These are phyloP conservation scores for Penicillium griseofulvum DNA, from an alignment of 2,329 filamentous ascomycete species.

Conservation along the genomic window DNA sequence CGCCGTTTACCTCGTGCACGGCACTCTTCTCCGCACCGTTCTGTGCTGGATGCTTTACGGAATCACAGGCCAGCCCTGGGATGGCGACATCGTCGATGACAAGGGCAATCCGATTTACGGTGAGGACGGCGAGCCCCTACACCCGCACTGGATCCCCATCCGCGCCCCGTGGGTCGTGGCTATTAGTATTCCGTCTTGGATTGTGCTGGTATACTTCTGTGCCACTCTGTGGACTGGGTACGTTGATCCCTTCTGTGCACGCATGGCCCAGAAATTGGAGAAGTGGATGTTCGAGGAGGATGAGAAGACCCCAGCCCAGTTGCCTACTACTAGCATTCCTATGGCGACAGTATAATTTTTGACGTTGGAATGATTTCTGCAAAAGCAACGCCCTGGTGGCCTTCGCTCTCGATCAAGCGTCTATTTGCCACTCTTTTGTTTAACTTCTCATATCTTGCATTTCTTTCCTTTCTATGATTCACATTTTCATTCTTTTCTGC, in stretches of 20 bases:
- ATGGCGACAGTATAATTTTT: slow-evolving; percentile 20
- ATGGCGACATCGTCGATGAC: slow-evolving; percentile 20
- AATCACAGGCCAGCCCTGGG: slow-evolving; percentile 47
- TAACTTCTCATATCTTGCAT: neutral
- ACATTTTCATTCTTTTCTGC: neutral
- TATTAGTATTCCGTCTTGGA: slow-evolving; percentile 48
- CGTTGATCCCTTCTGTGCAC: slow-evolving; percentile 52
- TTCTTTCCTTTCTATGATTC: neutral
- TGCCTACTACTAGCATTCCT: slow-evolving; percentile 26
- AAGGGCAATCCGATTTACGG: slow-evolving; percentile 28
- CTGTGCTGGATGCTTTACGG: slow-evolving; percentile 55
- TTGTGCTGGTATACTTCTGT: slow-evolving; percentile 47
- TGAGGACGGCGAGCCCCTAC: slow-evolving; percentile 39
- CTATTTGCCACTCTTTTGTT: neutral
- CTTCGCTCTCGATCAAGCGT: neutral
- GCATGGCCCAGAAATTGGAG: slow-evolving; percentile 49
- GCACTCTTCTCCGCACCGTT: slow-evolving; percentile 53
- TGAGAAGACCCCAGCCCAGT: slow-evolving; percentile 31
- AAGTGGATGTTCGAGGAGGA: slow-evolving; percentile 48
- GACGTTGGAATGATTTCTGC: neutral
- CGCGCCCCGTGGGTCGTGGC: slow-evolving; percentile 41
- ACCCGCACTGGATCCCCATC: slow-evolving; percentile 45
- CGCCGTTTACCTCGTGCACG: slow-evolving; percentile 56
- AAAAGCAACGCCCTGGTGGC: slow-evolving; percentile 7
- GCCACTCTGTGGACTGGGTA: slow-evolving; percentile 54